Evolutionary conservation across 169 alveolate genomes (phyloP).

Genomic region (Plasmodium vivax): DNA sequence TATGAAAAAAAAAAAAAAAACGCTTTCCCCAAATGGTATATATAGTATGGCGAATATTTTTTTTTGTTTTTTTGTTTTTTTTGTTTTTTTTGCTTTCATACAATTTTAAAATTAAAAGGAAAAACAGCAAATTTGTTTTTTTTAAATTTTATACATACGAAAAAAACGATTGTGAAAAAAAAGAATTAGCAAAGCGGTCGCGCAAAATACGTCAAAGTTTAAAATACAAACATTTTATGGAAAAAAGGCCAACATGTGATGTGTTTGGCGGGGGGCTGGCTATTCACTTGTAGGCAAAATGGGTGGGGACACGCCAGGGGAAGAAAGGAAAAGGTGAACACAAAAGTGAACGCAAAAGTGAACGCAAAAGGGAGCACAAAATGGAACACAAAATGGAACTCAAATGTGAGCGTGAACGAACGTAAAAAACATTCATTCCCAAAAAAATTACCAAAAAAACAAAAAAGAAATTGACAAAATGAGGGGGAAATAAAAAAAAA

Average conservation of each 20-base stretch:
- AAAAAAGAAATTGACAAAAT: background rate
- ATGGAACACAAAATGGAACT: background rate
- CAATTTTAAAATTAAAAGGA: background rate
- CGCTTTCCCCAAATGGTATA: background rate
- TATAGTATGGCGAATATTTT: background rate
- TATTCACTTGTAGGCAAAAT: background rate
- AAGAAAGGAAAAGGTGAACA: background rate
- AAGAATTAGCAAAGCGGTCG: background rate
- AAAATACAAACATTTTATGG: slow-evolving; percentile 3
- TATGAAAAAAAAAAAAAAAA: background rate
- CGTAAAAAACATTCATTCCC: background rate
- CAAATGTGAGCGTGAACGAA: background rate
- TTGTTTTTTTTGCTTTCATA: background rate
- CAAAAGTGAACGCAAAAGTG: background rate
- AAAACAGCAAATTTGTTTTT: background rate
- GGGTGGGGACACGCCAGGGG: background rate
- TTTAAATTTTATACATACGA: background rate
- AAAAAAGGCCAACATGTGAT: background rate
- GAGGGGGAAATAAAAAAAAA: background rate
- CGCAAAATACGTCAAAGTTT: background rate
- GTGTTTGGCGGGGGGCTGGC: background rate
- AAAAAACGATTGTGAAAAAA: background rate
- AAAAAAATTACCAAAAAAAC: background rate
- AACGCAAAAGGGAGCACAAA: background rate
- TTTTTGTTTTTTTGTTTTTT: background rate